Conservation (phyloP, 208 protist species). For the Acanthamoeba castellanii region DNA sequence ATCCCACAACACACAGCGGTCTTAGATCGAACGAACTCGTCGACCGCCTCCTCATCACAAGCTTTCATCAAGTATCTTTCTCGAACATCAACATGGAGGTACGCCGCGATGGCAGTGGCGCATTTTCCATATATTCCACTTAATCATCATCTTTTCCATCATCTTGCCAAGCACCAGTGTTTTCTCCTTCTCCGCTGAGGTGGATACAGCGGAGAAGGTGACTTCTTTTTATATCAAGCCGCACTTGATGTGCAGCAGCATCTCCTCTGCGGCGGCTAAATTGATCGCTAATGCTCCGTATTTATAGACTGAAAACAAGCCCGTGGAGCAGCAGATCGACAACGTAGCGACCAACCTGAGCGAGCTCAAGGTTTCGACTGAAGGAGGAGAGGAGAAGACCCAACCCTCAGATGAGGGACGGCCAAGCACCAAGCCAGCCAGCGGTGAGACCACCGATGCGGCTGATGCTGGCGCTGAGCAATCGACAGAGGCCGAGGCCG, state of each 20-base stretch:
- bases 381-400: neutral
- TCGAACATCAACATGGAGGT: neutral
- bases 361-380: constrained; percentile 22
- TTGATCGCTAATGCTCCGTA: neutral
- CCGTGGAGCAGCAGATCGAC: constrained; percentile 11
- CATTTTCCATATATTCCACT: neutral
- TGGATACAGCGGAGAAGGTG: neutral
- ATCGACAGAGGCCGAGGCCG: neutral
- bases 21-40: constrained; percentile 38
- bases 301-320: neutral
- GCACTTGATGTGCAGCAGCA: neutral
- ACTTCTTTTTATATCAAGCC: neutral
- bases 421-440: neutral
- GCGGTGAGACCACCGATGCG: constrained; percentile 4
- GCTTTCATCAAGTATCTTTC: neutral
- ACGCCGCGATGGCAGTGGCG: neutral
- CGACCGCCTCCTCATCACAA: neutral
- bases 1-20: neutral
- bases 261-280: neutral
- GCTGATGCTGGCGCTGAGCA: neutral
- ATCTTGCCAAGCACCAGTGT: neutral
- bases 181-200: too few species aligned
- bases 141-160: constrained; percentile 7
- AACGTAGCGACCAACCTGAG: neutral
- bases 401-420: constrained; percentile 57